Base-by-base conservation (phyloP, 2,329 filamentous ascomycete species). In the Venturia aucupariae region DNA sequence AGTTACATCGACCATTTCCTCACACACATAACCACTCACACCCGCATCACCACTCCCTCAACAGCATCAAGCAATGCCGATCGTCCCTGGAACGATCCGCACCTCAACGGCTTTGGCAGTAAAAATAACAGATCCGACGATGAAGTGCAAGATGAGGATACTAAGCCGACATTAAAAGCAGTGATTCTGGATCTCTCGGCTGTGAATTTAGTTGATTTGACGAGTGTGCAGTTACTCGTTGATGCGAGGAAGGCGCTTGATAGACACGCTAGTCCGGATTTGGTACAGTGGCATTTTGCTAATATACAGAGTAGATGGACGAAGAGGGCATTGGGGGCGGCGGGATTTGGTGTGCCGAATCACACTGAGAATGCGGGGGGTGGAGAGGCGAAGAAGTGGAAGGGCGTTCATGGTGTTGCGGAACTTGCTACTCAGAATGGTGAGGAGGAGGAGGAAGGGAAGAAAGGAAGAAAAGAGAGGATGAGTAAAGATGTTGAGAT, bases 151-250 rank as follows among this genome's bases (percentile, higher is more conserved):
- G 61, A 46, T 22, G 24, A 46, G 5, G 61, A 51, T 19, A 2
- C 15, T 11, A 38, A 13, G 19, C 61, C 61, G 24, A 62, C 61
- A 13, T n/a, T 62, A 6, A 72, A 95, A 2, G 92, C 96, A 73
- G 88, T 92, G 0, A 70, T 93, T 61, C 90, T 96, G 72, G 96
- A 95, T 80, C 91, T 96, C 70, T 82, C 89, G 19, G 92, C 92
- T 73, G 91, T 96, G 1, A 76, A 95, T 55, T 88, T 95, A 64
- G 93, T 90, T 0, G 75, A 96, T 54, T 94, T 96, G 76, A 80
- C 84, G 3, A 84, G 82, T 19, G 96, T 96, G 67, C 92, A 96
- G 73, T 85, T 89, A 70, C 92, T 92, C 32, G 89, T 96, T 67
- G 96, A 96, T 77, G 83, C 85, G 41, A 46, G 61, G 44, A 46